phyloP scores from a whole-genome alignment of 2,329 filamentous ascomycete genomes.

The Ophiostoma sp. region DNA sequence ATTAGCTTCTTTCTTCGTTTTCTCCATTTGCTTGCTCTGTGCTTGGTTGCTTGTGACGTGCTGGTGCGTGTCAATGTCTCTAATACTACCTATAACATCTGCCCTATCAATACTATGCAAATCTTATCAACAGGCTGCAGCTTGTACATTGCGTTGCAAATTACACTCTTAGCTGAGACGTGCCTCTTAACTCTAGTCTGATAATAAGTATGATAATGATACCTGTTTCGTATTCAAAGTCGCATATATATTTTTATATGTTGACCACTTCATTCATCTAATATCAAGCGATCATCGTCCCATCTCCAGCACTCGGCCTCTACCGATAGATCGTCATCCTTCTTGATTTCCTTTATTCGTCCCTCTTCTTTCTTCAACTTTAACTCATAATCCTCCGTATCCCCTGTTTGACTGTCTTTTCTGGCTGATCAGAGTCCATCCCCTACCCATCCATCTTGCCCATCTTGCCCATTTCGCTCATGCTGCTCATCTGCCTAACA shows the following conservation, averaged over 20 bases:
- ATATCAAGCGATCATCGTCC: slow-evolving; percentile 10
- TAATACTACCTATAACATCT: neutral
- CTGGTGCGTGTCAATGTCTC: neutral
- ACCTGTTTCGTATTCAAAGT: neutral
- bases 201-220: no score
- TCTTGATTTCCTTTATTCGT: neutral
- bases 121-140: slow-evolving; percentile 9
- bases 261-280: neutral
- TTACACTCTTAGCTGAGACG: no score
- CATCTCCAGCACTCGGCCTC: slow-evolving; percentile 7
- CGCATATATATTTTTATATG: no score
- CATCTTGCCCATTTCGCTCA: neutral
- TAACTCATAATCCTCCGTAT: slow-evolving; percentile 9
- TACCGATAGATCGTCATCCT: slow-evolving; percentile 10
- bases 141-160: neutral
- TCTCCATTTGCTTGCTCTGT: neutral
- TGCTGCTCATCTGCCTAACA: neutral
- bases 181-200: no score
- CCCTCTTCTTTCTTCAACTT: neutral
- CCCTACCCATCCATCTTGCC: neutral
- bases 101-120: slow-evolving; percentile 6
- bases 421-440: neutral
- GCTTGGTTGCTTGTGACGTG: neutral
- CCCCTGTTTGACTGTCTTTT: neutral
- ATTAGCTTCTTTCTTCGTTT: neutral